A percentile compares a stretch with the other conserved stretches of the same genome.
These are phyloP conservation scores for Rhodotorula sp. DNA, from an alignment of 1,284 basidiomycete species.

Conservation along the genomic window DNA sequence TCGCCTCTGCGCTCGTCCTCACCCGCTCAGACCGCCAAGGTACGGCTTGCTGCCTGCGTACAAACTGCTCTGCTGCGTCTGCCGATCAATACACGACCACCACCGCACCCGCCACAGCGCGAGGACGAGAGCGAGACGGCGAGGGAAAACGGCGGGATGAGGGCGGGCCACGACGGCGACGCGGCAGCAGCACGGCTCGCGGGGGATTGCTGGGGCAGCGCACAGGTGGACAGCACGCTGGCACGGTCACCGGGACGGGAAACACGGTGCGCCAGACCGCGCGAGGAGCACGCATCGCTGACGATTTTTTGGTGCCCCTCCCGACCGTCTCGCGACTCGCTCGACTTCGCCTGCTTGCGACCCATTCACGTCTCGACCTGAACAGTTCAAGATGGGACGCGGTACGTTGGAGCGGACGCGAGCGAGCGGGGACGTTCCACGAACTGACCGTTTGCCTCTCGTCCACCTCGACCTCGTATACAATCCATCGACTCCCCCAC, in stretches of 20 bases:
- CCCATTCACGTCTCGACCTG: no score
- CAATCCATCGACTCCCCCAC: background rate
- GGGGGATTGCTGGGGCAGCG: no score
- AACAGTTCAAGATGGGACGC: slow-evolving; percentile 36
- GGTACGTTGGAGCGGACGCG: slow-evolving; percentile 13
- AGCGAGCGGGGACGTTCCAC: background rate
- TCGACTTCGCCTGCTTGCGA: no score
- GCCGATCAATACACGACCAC: no score
- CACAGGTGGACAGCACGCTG: no score
- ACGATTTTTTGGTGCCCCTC: slow-evolving; percentile 16
- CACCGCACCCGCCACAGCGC: background rate
- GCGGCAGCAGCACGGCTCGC: no score
- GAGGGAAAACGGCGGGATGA: no score
- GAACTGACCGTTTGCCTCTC: background rate
- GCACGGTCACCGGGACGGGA: no score
- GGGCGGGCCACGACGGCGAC: no score
- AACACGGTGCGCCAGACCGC: background rate
- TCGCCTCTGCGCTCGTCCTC: background rate
- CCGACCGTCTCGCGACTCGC: no score
- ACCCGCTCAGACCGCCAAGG: slow-evolving; percentile 4
- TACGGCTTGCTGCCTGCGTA: background rate
- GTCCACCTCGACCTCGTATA: background rate
- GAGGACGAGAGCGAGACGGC: no score
- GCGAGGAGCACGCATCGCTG: slow-evolving; percentile 4
- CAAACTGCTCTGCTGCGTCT: background rate